Percentiles rank a stretch among this genome's conserved stretches.
Conservation (phyloP, 257 asterid species). For the Linaria vulgaris region DNA sequence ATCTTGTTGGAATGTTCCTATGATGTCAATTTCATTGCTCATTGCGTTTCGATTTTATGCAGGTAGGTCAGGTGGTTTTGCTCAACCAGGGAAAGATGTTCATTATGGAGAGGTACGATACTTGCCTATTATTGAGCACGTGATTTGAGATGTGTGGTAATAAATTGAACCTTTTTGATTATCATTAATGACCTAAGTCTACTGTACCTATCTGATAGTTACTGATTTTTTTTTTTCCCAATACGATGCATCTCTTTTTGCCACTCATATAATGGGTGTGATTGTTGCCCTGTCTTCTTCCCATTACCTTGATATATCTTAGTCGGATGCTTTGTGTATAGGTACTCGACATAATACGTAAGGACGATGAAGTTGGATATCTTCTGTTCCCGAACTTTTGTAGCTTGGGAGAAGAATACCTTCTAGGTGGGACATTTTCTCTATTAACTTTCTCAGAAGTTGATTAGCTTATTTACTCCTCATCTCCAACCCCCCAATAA, state of each 20-base stretch:
- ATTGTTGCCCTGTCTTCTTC: neutral
- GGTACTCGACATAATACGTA: constrained; percentile 54
- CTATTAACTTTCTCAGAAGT: neutral
- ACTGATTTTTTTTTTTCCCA: neutral
- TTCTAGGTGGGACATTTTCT: constrained; percentile 53
- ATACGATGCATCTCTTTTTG: neutral
- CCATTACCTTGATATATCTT: neutral
- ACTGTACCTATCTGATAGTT: neutral
- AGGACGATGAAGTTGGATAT: constrained; percentile 53
- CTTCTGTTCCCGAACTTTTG: constrained; percentile 53
- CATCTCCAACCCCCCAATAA: neutral
- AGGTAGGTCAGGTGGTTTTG: constrained; percentile 36
- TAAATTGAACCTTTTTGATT: neutral
- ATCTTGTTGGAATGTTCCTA: constrained; percentile 5
- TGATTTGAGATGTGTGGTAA: neutral
- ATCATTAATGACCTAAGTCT: neutral
- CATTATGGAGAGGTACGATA: constrained; percentile 43
- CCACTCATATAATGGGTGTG: neutral
- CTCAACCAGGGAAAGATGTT: constrained; percentile 33
- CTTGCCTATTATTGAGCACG: constrained; percentile 14
- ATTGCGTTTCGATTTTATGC: constrained; percentile 24
- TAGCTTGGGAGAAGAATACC: constrained; percentile 74
- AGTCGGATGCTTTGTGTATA: constrained; percentile 26
- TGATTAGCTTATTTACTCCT: neutral
- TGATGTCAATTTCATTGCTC: constrained; percentile 11